These are phyloP conservation scores for Colletotrichum tanaceti DNA, from an alignment of 2,329 filamentous ascomycete genomes.

Conservation along the genomic window DNA sequence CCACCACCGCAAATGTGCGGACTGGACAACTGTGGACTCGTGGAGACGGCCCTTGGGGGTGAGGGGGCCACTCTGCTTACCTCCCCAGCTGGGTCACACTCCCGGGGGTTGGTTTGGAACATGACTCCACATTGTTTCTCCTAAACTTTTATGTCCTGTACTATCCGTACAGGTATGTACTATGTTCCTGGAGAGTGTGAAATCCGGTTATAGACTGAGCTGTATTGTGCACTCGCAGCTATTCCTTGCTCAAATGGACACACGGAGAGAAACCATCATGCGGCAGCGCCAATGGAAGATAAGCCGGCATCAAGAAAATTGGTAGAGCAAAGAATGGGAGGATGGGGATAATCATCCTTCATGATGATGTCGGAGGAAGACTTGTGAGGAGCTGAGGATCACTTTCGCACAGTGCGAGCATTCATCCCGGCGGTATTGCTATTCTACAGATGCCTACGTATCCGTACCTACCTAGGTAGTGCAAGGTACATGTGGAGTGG, in stretches of 20 bases:
- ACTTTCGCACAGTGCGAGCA: conserved; percentile 5
- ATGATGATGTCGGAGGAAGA: neutral
- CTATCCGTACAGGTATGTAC: no score
- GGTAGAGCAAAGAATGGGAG: neutral
- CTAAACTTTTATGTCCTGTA: neutral
- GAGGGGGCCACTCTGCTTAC: conserved; percentile 3
- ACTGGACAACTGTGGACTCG: conserved; percentile 26
- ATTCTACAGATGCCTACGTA: no score
- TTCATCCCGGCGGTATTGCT: neutral
- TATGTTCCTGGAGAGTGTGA: neutral
- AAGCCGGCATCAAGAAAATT: neutral
- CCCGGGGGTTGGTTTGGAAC: conserved; percentile 7
- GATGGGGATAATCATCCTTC: neutral
- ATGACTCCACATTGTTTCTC: conserved; percentile 17
- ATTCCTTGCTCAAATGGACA: conserved; percentile 2
- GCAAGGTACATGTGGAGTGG: conserved; percentile 17
- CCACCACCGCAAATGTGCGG: conserved; percentile 18
- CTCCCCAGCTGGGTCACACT: conserved; percentile 1
- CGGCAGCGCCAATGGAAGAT: neutral
- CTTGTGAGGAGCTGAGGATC: neutral
- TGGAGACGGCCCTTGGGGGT: neutral
- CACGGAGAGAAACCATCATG: neutral
- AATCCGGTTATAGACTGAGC: conserved; percentile 17
- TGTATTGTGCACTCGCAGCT: conserved; percentile 10
- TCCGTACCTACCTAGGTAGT: no score